Evolutionary conservation across 257 asterid species (phyloP).

Genomic region (Henckelia pumila): DNA sequence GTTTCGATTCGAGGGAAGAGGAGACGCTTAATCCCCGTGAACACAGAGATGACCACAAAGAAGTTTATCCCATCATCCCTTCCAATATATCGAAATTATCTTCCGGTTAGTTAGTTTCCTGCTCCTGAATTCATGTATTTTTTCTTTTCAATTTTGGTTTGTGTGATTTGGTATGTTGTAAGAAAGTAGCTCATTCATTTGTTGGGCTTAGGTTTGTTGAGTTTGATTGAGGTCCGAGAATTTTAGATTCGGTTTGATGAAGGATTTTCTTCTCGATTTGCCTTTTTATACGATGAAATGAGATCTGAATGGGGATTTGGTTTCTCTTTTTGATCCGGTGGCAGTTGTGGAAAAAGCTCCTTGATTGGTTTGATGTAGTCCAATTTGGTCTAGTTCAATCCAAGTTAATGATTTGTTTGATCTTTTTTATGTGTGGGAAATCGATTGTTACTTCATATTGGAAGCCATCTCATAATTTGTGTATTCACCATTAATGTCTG

Average conservation of each 20-base stretch:
- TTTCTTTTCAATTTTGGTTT: neutral
- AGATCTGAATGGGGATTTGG: slow-evolving; percentile 33
- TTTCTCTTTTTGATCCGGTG: slow-evolving; percentile 18
- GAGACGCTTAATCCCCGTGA: slow-evolving; percentile 62
- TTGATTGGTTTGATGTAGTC: slow-evolving; percentile 17
- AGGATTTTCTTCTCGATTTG: slow-evolving; percentile 10
- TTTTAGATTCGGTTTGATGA: slow-evolving; percentile 24
- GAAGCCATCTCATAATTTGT: neutral
- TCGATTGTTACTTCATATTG: neutral
- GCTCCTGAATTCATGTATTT: neutral
- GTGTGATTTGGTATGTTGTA: slow-evolving; percentile 52
- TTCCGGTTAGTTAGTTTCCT: slow-evolving; percentile 55
- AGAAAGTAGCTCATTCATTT: slow-evolving; percentile 21
- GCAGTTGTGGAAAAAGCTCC: neutral
- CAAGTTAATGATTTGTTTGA: neutral
- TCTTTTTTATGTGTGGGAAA: neutral
- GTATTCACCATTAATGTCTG: neutral
- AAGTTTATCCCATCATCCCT: slow-evolving; percentile 51
- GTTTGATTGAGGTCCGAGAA: slow-evolving; percentile 26
- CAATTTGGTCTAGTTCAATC: slow-evolving; percentile 18
- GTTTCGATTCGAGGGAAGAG: slow-evolving; percentile 87
- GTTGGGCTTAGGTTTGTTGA: slow-evolving; percentile 18
- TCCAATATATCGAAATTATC: slow-evolving; percentile 76
- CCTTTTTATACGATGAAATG: slow-evolving; percentile 24
- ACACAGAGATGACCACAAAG: slow-evolving; percentile 59